Evolutionary conservation across 805 yeast genomes (phyloP).

Genomic region (Candida piceae): DNA sequence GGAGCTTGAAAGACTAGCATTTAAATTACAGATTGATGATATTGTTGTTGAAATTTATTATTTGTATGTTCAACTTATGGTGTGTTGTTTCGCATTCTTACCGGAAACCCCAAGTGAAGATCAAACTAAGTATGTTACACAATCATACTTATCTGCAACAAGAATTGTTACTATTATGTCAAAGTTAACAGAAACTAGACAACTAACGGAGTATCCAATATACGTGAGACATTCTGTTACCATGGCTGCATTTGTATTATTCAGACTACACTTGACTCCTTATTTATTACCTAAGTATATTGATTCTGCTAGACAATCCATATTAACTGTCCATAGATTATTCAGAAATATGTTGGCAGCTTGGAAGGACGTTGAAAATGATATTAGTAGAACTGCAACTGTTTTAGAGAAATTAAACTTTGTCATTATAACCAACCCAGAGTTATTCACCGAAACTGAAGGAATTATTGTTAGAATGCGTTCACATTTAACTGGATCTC

Average conservation of each 20-base stretch:
- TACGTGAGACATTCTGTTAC: conserved; percentile 84
- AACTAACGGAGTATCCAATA: conserved; percentile 79
- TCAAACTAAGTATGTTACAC: conserved; percentile 77
- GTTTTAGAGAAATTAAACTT: conserved; percentile 84
- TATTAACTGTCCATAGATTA: conserved; percentile 86
- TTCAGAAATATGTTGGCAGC: conserved; percentile 84
- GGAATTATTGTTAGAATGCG: conserved; percentile 84
- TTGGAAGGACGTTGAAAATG: conserved; percentile 88
- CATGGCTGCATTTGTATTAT: conserved; percentile 70
- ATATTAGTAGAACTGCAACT: conserved; percentile 85
- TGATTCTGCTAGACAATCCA: conserved; percentile 87
- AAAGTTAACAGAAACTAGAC: conserved; percentile 58
- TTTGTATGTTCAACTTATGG: conserved; percentile 71
- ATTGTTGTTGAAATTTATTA: conserved; percentile 71
- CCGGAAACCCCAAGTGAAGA: conserved; percentile 88
- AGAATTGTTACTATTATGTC: conserved; percentile 75
- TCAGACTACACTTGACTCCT: conserved; percentile 78
- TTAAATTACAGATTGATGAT: conserved; percentile 60
- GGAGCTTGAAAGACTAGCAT: conserved; percentile 69
- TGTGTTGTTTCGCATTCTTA: conserved; percentile 83
- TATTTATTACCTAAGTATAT: conserved; percentile 66
- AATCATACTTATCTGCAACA: conserved; percentile 77
- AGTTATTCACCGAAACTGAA: conserved; percentile 64
- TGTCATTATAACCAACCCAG: conserved; percentile 83
- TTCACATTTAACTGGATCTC: conserved; percentile 84